Base-by-base conservation (phyloP, 208 protist species). In the Vickermania ingenoplastis region DNA sequence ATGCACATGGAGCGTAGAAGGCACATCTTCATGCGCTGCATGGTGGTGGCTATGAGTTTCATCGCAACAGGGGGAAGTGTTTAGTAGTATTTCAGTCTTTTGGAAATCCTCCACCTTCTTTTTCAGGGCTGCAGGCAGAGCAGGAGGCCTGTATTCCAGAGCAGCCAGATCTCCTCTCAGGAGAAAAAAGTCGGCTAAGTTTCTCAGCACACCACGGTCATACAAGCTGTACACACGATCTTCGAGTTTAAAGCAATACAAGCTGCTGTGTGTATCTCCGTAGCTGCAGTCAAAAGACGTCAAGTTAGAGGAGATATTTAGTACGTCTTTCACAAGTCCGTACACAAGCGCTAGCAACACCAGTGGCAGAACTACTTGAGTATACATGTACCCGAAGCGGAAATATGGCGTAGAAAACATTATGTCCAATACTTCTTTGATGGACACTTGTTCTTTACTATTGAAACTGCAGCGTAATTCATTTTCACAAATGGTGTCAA, bases 171-270 rank as follows among this genome's bases (percentile, higher is more conserved):
- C 59, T 22, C 79, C 70, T 25, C 59, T 55, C 13, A 53, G 21
- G n/a, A n/a, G n/a, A 2, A 78, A 51, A 22, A 89, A 76, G 45
- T 89, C 90, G 1, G 74, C 61, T 1, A 83, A 2, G 68, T 94
- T 94, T 2, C 29, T 36, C 48, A 21, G 53, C 26, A 45, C 26
- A 21, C 86, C 86, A 0, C 48, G 55, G 63, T 94, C 81, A 61
- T 78, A 94, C 22, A 94, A 62, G 27, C 66, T 79, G 72, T 91
- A 91, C 21, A 75, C 69, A 23, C 57, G 67, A 11, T 61, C 45
- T 3, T 74, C 76, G 3, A 94, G 60, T 21, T 55, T 25, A 57
- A 94, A 91, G 66, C 80, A 87, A 70, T 86, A 94, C 24, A 71
- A 25, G 60, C 80, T 82, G 57, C 81, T 77, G 26, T 81, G 68